These are phyloP conservation scores for Hagleromyces aurorensis DNA, from an alignment of 805 yeast genomes.

Conservation along the genomic window DNA sequence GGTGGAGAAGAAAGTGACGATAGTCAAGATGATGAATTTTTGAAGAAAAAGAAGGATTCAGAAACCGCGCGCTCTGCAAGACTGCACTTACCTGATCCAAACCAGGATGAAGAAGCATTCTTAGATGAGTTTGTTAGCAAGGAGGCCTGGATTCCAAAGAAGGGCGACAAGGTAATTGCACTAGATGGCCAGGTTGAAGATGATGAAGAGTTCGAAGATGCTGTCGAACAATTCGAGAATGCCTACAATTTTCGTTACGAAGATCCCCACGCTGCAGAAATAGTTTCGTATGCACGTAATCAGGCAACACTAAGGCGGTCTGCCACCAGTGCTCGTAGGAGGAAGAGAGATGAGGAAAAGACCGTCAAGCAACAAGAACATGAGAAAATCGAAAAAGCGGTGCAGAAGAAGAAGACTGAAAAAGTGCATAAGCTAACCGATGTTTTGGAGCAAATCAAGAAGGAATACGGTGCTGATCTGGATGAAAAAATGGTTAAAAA, in stretches of 20 bases:
- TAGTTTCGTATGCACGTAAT: conserved; percentile 88
- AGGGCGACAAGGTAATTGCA: conserved; percentile 49
- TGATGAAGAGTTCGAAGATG: conserved; percentile 85
- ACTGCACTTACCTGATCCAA: conserved; percentile 55
- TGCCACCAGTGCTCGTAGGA: conserved; percentile 64
- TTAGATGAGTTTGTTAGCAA: conserved; percentile 61
- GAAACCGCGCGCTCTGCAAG: conserved; percentile 23
- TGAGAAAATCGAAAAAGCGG: conserved; percentile 46
- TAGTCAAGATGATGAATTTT: conserved; percentile 42
- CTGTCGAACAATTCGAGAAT: conserved; percentile 83
- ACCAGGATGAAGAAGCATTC: conserved; percentile 56
- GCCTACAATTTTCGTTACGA: conserved; percentile 94
- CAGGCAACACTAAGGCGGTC: conserved; percentile 89
- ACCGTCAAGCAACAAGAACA: conserved; percentile 46
- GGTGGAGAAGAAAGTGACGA: conserved; percentile 39
- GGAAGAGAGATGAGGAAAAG: conserved; percentile 65
- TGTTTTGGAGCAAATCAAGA: conserved; percentile 39
- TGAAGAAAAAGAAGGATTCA: conserved; percentile 46
- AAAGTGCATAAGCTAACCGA: conserved; percentile 75
- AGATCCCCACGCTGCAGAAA: conserved; percentile 84
- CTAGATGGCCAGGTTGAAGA: conserved; percentile 50
- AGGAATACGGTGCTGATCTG: conserved; percentile 37
- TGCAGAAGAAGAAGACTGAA: conserved; percentile 63
- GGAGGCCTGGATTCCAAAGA: conserved; percentile 85
- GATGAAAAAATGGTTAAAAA: conserved; percentile 55